Conservation (phyloP, 2,329 filamentous ascomycete species). For the Neofusicoccum ribis region DNA sequence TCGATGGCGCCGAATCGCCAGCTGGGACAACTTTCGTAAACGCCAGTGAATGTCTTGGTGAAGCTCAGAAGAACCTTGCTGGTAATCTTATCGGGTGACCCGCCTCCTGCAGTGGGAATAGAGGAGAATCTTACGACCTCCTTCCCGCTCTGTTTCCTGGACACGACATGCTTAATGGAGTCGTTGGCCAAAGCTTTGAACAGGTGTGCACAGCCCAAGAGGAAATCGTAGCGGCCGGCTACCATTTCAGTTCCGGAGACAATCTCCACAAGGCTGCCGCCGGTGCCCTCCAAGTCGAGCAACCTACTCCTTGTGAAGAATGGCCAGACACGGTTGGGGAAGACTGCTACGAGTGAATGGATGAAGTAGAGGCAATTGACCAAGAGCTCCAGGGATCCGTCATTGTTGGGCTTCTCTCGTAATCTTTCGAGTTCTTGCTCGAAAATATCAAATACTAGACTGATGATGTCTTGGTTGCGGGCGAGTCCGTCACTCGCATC, state of each 20-base stretch:
- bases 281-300: conserved; percentile 72
- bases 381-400: conserved; percentile 66
- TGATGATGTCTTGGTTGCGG: conserved; percentile 70
- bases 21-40: conserved; percentile 80
- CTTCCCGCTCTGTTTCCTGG: conserved; percentile 61
- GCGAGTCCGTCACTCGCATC: conserved; percentile 52
- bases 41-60: conserved; percentile 73
- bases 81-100: conserved; percentile 76
- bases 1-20: conserved; percentile 77
- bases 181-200: conserved; percentile 77
- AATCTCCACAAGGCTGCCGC: conserved; percentile 74
- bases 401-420: conserved; percentile 55
- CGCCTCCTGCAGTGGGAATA: conserved; percentile 58
- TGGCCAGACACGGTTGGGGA: conserved; percentile 86
- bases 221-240: conserved; percentile 72
- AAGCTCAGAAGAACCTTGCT: conserved; percentile 70
- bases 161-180: conserved; percentile 67
- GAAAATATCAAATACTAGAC: conserved; percentile 80
- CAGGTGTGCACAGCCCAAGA: conserved; percentile 70
- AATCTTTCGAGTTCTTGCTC: conserved; percentile 63
- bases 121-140: conserved; percentile 50
- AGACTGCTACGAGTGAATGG: conserved; percentile 67
- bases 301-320: conserved; percentile 80
- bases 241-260: conserved; percentile 81
- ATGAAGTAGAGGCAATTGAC: conserved; percentile 81